Evolutionary conservation across 148 eudicot genomes (phyloP).

Genomic region (Persicaria tinctoria): DNA sequence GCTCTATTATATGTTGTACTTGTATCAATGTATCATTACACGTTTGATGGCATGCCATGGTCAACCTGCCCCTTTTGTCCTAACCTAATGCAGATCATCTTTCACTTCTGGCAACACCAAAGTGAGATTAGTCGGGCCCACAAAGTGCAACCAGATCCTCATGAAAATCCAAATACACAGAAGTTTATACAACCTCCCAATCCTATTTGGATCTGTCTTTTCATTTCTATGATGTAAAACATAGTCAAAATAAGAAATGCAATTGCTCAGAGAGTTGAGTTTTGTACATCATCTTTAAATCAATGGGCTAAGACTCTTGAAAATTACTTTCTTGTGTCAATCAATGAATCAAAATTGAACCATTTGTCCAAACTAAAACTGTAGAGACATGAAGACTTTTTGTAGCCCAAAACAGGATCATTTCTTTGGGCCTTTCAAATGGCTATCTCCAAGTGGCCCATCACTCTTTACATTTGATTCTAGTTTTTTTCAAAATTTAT

Average conservation of each 20-base stretch:
- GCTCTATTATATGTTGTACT: constrained; percentile 6
- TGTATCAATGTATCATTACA: not conserved
- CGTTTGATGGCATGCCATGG: not conserved
- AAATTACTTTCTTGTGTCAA: too few relatives aligned
- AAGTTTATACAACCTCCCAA: not conserved
- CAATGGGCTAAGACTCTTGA: too few relatives aligned
- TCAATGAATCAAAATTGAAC: too few relatives aligned
- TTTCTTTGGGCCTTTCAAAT: not conserved
- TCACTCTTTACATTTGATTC: too few relatives aligned
- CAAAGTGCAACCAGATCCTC: too few relatives aligned
- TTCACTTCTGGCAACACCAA: not conserved
- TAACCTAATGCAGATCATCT: not conserved
- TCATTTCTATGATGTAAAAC: not conserved
- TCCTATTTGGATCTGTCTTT: not conserved
- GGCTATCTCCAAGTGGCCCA: not conserved
- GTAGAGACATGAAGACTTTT: not conserved
- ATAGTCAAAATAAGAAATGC: not conserved
- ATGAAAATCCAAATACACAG: too few relatives aligned
- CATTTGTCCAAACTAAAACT: too few relatives aligned
- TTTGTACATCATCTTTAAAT: not conserved
- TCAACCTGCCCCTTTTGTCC: constrained; percentile 7
- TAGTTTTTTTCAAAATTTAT: too few relatives aligned
- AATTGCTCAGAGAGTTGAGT: not conserved
- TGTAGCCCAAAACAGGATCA: not conserved
- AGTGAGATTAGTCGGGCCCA: too few relatives aligned